Conservation (phyloP, 352 stramenopile genomes). For the Pythium aphanidermatum region DNA sequence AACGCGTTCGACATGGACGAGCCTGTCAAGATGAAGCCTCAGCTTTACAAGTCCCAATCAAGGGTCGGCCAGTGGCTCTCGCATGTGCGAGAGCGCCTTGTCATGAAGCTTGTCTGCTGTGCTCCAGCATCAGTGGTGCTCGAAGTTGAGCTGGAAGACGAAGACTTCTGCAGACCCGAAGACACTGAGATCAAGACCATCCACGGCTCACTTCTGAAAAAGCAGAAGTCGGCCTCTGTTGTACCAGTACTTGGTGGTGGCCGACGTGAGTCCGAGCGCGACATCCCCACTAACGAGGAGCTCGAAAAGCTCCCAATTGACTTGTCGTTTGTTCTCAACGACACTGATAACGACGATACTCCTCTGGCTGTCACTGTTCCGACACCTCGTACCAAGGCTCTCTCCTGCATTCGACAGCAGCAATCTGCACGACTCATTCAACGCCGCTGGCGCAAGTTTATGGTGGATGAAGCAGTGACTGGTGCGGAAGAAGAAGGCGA, state of each 20-base stretch:
- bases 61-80: conserved; percentile 17
- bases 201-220: conserved; percentile 8
- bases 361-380: not conserved
- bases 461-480: not conserved
- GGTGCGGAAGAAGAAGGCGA: conserved; percentile 10
- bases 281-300: conserved; percentile 28
- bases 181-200: conserved; percentile 21
- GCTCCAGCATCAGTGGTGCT: conserved; percentile 19
- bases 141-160: conserved; percentile 23
- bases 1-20: conserved; percentile 13
- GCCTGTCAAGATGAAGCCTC: conserved; percentile 1
- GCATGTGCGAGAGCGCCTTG: conserved; percentile 18
- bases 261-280: conserved; percentile 1
- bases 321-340: conserved; percentile 22
- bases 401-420: conserved; percentile 13
- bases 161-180: conserved; percentile 17
- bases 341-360: conserved; percentile 12
- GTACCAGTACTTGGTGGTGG: conserved; percentile 8
- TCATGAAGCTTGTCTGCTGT: conserved; percentile 24
- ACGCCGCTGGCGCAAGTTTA: conserved; percentile 17
- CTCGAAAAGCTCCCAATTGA: conserved; percentile 22
- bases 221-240: conserved; percentile 22
- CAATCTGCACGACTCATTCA: conserved; percentile 20
- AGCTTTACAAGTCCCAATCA: conserved; percentile 12
- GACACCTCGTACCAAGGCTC: conserved; percentile 5